Evolutionary conservation across 495 filamentous ascomycete species (phyloP), one percentile per base, ranked within the genome.

Genomic region (Aspergillus nanangensis): DNA sequence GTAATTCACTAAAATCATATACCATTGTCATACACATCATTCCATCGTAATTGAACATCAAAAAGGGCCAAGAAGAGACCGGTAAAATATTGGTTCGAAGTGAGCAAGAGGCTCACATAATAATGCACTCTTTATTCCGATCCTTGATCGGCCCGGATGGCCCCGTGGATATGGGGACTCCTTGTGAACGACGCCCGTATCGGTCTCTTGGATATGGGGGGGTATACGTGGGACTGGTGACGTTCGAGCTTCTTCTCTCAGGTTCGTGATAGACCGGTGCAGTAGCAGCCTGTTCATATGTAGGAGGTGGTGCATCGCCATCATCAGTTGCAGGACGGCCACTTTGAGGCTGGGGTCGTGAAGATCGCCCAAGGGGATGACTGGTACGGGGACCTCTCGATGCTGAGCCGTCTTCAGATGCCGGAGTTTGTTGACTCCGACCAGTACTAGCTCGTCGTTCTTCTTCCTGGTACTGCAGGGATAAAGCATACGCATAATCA

Each of bases 241-340:
- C 72, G 21, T 69, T 72, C 0, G 86, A 79, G 47, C 80, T 77
- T 14, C 77, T 71, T 17, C 65, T 5, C 11, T 29, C 58, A 0
- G 85, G 82, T 3, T 84, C 82, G 9, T 80, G 66, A 50, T 88
- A 90, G 5, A 76, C 74, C 5, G 72, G 75, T 38, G 75, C 73
- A 23, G 73, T 78, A 0, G 86, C 77, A 7, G 86, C 84, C 69
- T 91, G 85, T 65, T 93, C 89, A 58, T 95, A 95, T 11, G 79
- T 82, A 5, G 89, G 89, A 9, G 87, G 88, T 3, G 86, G 82
- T 1, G 76, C 80, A 38, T 79, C 72, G 5, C 68, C 68, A 15
- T 76, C 68, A 14, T 52, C 53, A 38, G 43, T 41, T 40, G n/a
- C n/a, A n/a, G 38, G 59, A 66, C 43, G 70, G 72, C 50, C 41